These are phyloP conservation scores for Mortierella sp. DNA, from an alignment of 371 early-diverging fungal genomes.

Conservation along the genomic window DNA sequence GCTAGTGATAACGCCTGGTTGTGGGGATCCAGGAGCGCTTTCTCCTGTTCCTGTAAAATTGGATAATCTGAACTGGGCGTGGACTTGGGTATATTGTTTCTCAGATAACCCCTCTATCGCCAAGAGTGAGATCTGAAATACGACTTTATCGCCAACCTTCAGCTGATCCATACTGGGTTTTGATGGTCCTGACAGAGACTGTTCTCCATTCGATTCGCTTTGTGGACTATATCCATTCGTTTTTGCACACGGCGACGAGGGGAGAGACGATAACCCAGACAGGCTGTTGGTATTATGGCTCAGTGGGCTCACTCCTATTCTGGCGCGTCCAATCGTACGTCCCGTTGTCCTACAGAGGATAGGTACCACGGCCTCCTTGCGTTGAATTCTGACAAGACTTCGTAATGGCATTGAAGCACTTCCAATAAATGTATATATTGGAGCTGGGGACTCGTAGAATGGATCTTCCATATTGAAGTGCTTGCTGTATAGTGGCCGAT, in stretches of 20 bases:
- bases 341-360: conserved; percentile 75
- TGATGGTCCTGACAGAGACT: background rate
- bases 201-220: background rate
- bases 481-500: conserved; percentile 76
- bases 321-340: conserved; percentile 61
- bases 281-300: conserved; percentile 13
- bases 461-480: conserved; percentile 86
- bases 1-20: conserved; percentile 27
- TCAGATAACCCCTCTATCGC: conserved; percentile 80
- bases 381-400: conserved; percentile 63
- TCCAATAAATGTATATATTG: conserved; percentile 76
- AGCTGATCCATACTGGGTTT: conserved; percentile 8
- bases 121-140: conserved; percentile 82
- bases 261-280: background rate
- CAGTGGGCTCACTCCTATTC: conserved; percentile 64
- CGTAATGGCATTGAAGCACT: conserved; percentile 65
- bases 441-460: conserved; percentile 77
- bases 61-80: conserved; percentile 82
- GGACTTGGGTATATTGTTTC: conserved; percentile 81
- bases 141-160: conserved; percentile 66
- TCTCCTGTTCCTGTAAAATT: conserved; percentile 63
- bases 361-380: conserved; percentile 63
- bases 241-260: background rate
- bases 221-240: conserved; percentile 4
- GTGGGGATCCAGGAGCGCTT: background rate